These are phyloP conservation scores for Chlorella vulgaris DNA, from an alignment of 139 green algal genomes.

Conservation along the genomic window DNA sequence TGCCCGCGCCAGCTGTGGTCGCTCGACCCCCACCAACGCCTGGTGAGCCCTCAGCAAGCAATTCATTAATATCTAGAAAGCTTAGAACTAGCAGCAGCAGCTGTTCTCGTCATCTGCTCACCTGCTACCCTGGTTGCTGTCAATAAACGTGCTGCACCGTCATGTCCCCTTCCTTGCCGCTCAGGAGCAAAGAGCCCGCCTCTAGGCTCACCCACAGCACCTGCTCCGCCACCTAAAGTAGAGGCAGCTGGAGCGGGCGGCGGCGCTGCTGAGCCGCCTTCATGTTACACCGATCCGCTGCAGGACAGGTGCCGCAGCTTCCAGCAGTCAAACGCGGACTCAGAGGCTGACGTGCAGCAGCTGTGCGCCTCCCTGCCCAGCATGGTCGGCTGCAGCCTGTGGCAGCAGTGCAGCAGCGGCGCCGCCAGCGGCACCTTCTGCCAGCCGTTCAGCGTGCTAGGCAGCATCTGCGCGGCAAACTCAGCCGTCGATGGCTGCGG, in stretches of 20 bases:
- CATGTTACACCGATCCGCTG: conserved; percentile 32
- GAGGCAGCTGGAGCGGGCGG: background rate
- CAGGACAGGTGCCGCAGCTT: conserved; percentile 9
- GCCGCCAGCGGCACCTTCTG: conserved; percentile 27
- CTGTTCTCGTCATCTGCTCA: too few relatives aligned
- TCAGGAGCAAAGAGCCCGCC: too few relatives aligned
- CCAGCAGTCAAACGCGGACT: background rate
- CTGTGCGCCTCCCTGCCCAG: conserved; percentile 36
- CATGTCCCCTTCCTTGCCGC: too few relatives aligned
- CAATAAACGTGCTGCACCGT: too few relatives aligned
- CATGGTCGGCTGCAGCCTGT: conserved; percentile 43
- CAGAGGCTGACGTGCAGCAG: background rate
- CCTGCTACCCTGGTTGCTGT: too few relatives aligned
- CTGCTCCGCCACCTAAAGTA: too few relatives aligned
- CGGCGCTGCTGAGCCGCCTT: background rate
- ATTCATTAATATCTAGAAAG: too few relatives aligned
- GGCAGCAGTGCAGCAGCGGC: conserved; percentile 4
- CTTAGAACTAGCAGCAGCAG: too few relatives aligned
- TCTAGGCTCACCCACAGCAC: too few relatives aligned
- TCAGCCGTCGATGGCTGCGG: conserved; percentile 22
- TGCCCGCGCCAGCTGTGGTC: background rate
- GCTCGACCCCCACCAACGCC: too few relatives aligned
- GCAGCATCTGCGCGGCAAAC: conserved; percentile 33
- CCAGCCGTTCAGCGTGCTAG: conserved; percentile 35
- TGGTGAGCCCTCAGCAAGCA: too few relatives aligned